Base-by-base conservation (phyloP, 192 early-diverging fungal species). In the Dissophora globulifera region DNA sequence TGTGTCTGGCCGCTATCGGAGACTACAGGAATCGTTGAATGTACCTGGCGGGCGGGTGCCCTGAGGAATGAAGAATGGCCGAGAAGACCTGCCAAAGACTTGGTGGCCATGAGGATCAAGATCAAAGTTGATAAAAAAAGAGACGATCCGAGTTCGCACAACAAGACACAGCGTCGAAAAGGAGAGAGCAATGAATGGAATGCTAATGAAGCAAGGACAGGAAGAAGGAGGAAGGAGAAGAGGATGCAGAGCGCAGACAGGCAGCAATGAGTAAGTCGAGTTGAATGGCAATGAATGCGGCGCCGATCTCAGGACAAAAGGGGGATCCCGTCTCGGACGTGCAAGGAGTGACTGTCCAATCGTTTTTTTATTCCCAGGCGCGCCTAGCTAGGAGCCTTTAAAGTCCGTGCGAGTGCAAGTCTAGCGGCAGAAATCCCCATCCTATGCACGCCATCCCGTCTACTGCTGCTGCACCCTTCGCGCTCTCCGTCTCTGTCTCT, bases 41-140 rank as follows among this genome's bases (percentile, higher is more conserved):
- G 43, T 50, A 69, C 67, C 67, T 59, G 56, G 4, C 50, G 49
- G 50, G 57, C 35, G 45, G 55, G 43, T 31, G 57, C 42, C 23
- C 22, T 12, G 48, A 35, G 50, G 38, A 60, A 53, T 2, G 67
- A 52, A 29, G 27, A 9, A 23, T 54, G 51, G 27, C 65, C 55
- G 11, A 67, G n/a, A 35, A 67, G 55, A 11, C 31, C 5, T 19
- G 41, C 26, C 50, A 60, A 35, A 30, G 67, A 53, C 38, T 45
- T 58, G 49, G 30, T n/a, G 20, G 65, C 65, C 65, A 67, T 67
- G 20, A 12, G 29, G n/a, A 31, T 22, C 29, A 13, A 38, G 33
- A 61, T 49, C 32, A 35, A 61, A 25, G 43, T n/a, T 17, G 4
- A n/a, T 50, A 9, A 9, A 38, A 38, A 38, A 38, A 38, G 13